A percentile compares a stretch with the other conserved stretches of the same genome.
Evolutionary conservation across 768 basidiomycete genomes (phyloP).

Genomic region (Boletus speciosus): DNA sequence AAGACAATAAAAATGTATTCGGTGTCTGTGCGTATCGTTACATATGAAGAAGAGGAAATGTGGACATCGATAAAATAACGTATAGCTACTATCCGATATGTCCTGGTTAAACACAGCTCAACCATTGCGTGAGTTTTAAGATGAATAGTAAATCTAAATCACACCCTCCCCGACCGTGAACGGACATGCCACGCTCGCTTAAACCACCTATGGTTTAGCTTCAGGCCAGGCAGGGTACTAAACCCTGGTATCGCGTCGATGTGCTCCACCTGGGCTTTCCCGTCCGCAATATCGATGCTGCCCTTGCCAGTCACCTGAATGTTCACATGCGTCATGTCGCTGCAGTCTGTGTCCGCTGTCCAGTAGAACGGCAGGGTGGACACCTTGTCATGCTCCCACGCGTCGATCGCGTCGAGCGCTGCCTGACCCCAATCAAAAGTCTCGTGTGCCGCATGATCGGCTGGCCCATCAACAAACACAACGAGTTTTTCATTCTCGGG

Average conservation of each 20-base stretch:
- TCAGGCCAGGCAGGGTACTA: conserved; percentile 20
- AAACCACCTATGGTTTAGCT: conserved; percentile 28
- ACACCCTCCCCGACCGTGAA: conserved; percentile 20
- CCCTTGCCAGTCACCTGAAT: neutral
- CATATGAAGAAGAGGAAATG: neutral
- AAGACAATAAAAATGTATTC: conserved; percentile 2
- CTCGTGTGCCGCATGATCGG: conserved; percentile 47
- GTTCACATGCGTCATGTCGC: conserved; percentile 24
- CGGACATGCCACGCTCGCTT: conserved; percentile 35
- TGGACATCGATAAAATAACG: conserved; percentile 1
- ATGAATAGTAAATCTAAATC: conserved; percentile 6
- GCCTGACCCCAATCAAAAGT: conserved; percentile 77
- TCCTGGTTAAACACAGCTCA: no score
- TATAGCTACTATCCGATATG: no score
- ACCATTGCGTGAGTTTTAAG: neutral
- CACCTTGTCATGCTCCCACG: conserved; percentile 46
- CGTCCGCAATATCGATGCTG: neutral
- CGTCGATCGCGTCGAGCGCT: conserved; percentile 57
- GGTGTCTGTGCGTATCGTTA: neutral
- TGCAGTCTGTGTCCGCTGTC: conserved; percentile 40
- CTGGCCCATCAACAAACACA: conserved; percentile 72
- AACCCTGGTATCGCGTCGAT: conserved; percentile 22
- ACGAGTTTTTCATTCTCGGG: conserved; percentile 59
- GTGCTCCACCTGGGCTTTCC: conserved; percentile 18
- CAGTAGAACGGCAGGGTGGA: conserved; percentile 45